Conservation (phyloP, 2,329 filamentous ascomycete genomes). For the Epicoccum sorghinum region DNA sequence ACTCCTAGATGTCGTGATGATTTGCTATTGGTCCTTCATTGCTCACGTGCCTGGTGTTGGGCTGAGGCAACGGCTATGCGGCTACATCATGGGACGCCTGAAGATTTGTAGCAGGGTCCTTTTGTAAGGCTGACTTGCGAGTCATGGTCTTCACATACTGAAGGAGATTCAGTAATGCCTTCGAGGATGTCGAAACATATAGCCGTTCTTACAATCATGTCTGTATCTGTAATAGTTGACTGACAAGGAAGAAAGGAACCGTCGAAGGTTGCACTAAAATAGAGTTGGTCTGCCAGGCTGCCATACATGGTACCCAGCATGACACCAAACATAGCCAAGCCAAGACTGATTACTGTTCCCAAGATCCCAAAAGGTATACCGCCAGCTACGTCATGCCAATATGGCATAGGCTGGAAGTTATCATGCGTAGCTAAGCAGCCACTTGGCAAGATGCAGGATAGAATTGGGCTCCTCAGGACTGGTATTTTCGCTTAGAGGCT, state of each 20-base stretch:
- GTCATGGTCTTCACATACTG: background rate
- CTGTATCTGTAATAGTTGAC: too few relatives aligned
- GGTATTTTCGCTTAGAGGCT: too few relatives aligned
- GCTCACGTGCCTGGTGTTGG: conserved; percentile 4
- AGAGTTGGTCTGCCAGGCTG: too few relatives aligned
- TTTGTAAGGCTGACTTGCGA: conserved; percentile 8
- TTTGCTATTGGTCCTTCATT: background rate
- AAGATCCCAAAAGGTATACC: background rate
- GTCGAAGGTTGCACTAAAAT: too few relatives aligned
- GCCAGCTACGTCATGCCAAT: conserved; percentile 3
- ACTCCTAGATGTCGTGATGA: background rate
- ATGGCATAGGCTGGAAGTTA: background rate
- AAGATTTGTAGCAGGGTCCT: background rate
- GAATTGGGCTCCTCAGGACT: background rate
- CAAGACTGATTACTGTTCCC: background rate
- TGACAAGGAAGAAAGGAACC: too few relatives aligned
- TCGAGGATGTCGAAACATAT: background rate
- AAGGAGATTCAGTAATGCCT: background rate
- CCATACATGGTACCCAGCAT: too few relatives aligned
- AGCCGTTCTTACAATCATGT: background rate
- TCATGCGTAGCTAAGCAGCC: background rate
- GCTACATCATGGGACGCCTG: conserved; percentile 3
- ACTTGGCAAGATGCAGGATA: background rate
- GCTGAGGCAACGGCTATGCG: conserved; percentile 10
- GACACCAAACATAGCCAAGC: background rate